phyloP scores from a whole-genome alignment of 2,329 filamentous ascomycete genomes.

The Didymosphaeria variabile region DNA sequence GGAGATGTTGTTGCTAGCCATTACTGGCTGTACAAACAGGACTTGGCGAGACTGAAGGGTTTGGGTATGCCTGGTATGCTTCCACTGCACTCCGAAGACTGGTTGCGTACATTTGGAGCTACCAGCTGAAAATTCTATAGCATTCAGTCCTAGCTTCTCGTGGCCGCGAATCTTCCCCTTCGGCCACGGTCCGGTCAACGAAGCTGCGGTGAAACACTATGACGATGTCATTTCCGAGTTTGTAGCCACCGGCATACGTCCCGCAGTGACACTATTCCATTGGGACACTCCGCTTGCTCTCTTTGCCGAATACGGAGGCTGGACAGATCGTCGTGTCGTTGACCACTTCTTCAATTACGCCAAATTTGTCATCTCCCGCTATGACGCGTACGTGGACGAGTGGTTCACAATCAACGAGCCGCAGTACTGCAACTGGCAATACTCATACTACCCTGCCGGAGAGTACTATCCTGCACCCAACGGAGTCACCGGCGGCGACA shows the following conservation, averaged over 20 bases:
- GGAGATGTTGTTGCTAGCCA: slow-evolving; percentile 54
- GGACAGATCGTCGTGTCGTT: slow-evolving; percentile 51
- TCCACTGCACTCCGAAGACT: not conserved
- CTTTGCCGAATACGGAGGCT: slow-evolving; percentile 54
- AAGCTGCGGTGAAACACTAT: slow-evolving; percentile 49
- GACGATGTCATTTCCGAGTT: slow-evolving; percentile 52
- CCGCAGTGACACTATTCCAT: slow-evolving; percentile 53
- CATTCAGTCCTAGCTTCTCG: slow-evolving; percentile 49
- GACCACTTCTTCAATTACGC: slow-evolving; percentile 56
- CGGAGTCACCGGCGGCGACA: slow-evolving; percentile 50
- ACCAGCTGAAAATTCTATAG: slow-evolving; percentile 16
- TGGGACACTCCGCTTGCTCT: slow-evolving; percentile 55
- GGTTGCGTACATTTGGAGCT: not conserved
- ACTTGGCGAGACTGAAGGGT: slow-evolving; percentile 50
- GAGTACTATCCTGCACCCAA: slow-evolving; percentile 58
- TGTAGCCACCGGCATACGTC: slow-evolving; percentile 46
- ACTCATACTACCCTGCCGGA: slow-evolving; percentile 55
- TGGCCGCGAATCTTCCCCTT: slow-evolving; percentile 53
- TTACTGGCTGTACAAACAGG: slow-evolving; percentile 56
- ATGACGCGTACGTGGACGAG: slow-evolving; percentile 51
- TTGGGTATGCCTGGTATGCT: slow-evolving; percentile 38
- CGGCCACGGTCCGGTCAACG: slow-evolving; percentile 48
- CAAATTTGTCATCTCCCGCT: slow-evolving; percentile 53
- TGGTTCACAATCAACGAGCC: slow-evolving; percentile 56
- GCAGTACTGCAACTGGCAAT: slow-evolving; percentile 61